phyloP scores from a whole-genome alignment of 208 protist species.

The Leishmania martiniquensis region DNA sequence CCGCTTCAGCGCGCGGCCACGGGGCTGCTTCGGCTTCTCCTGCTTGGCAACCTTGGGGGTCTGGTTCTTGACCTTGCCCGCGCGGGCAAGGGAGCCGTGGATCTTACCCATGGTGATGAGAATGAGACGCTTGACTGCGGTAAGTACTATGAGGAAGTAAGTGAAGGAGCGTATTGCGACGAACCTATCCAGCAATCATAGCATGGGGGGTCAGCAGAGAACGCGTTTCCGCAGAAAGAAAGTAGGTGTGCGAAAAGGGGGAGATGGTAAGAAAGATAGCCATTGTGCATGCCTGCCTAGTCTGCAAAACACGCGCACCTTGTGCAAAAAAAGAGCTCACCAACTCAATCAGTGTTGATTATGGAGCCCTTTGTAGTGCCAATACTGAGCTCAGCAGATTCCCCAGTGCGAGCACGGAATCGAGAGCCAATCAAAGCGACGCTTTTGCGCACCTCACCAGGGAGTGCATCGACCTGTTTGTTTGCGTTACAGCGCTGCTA shows the following conservation, averaged over 20 bases:
- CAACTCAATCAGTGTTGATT: neutral
- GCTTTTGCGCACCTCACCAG: neutral
- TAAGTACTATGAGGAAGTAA: conserved; percentile 2
- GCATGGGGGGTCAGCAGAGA: conserved; percentile 10
- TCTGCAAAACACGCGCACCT: neutral
- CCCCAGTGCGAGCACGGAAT: neutral
- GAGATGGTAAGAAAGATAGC: conserved; percentile 76
- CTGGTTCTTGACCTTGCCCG: conserved; percentile 98
- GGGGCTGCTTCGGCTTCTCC: conserved; percentile 96
- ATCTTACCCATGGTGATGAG: conserved; percentile 95
- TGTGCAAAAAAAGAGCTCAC: neutral
- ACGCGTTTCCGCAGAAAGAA: conserved; percentile 15
- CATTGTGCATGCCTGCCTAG: neutral
- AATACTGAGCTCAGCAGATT: neutral
- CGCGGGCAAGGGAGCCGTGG: conserved; percentile 98
- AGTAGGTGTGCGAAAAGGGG: conserved; percentile 93
- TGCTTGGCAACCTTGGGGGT: conserved; percentile 97
- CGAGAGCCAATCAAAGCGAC: neutral
- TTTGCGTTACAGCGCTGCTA: neutral
- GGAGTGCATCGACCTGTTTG: neutral
- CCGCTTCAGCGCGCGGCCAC: conserved; percentile 97
- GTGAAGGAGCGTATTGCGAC: conserved; percentile 9
- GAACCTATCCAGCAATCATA: neutral
- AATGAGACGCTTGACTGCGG: neutral
- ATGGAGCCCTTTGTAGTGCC: neutral